Evolutionary conservation across 2,329 filamentous ascomycete genomes (phyloP).

Genomic region (Exophiala oligosperma): DNA sequence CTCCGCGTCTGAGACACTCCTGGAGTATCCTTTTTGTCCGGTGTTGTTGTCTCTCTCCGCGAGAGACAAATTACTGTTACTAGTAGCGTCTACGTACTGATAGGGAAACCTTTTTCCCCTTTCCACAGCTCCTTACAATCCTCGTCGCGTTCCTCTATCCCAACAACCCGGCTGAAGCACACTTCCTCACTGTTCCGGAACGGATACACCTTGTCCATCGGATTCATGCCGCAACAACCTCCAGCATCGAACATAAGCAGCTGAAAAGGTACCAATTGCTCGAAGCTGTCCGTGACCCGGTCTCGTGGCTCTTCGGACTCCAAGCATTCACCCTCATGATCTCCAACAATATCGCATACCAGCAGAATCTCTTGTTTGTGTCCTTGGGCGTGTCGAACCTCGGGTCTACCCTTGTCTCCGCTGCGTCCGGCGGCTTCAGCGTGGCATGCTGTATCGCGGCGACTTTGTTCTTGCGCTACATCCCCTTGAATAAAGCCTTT

Average conservation of each 20-base stretch:
- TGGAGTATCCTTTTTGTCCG: too few species aligned
- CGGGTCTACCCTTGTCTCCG: constrained; percentile 54
- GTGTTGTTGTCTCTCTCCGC: too few species aligned
- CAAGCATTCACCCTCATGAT: constrained; percentile 41
- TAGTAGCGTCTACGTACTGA: too few species aligned
- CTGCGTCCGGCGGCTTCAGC: constrained; percentile 23
- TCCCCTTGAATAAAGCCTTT: not conserved
- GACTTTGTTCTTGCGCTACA: constrained; percentile 34
- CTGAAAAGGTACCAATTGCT: constrained; percentile 37
- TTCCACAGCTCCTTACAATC: constrained; percentile 27
- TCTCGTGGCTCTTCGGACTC: constrained; percentile 39
- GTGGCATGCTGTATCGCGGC: constrained; percentile 38
- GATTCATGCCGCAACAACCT: constrained; percentile 38
- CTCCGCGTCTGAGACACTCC: too few species aligned
- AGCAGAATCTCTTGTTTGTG: constrained; percentile 46
- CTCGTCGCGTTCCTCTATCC: constrained; percentile 28
- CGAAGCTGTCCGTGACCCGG: constrained; percentile 35
- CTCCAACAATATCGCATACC: constrained; percentile 41
- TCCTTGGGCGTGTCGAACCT: constrained; percentile 50
- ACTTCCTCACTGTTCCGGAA: constrained; percentile 36
- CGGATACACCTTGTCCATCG: constrained; percentile 36
- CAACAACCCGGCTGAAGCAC: constrained; percentile 36
- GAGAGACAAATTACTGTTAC: too few species aligned
- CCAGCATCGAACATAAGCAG: constrained; percentile 39
- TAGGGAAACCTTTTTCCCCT: too few species aligned